Evolutionary conservation across 805 yeast species (phyloP).

Genomic region (Yamadazyma philogaea): DNA sequence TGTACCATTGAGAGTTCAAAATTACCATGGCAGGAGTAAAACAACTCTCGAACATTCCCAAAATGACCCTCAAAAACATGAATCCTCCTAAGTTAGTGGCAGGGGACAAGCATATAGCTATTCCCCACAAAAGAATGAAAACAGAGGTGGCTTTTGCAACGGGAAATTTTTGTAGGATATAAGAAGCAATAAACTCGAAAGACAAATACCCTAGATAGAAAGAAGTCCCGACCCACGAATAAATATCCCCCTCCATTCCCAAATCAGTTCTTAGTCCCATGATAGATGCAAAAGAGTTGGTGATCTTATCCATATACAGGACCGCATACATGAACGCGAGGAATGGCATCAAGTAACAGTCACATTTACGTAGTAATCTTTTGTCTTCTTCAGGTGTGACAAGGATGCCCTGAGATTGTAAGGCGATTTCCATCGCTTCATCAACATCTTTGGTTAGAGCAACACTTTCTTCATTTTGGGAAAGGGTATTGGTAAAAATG

Average conservation of each 20-base stretch:
- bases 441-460: constrained; percentile 35
- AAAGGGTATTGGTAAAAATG: constrained; percentile 13
- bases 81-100: constrained; percentile 42
- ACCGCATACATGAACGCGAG: constrained; percentile 20
- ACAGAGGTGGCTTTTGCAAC: constrained; percentile 48
- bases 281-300: constrained; percentile 36
- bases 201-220: constrained; percentile 56
- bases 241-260: constrained; percentile 33
- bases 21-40: constrained; percentile 39
- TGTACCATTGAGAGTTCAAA: constrained; percentile 31
- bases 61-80: constrained; percentile 33
- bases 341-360: constrained; percentile 22
- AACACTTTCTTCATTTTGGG: constrained; percentile 19
- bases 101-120: constrained; percentile 49
- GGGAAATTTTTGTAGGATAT: constrained; percentile 52
- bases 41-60: constrained; percentile 37
- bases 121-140: constrained; percentile 59
- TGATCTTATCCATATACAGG: constrained; percentile 34
- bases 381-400: constrained; percentile 16
- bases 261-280: constrained; percentile 36
- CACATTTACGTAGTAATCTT: constrained; percentile 18
- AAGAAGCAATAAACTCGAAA: constrained; percentile 49
- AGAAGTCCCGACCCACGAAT: constrained; percentile 36
- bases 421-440: constrained; percentile 34
- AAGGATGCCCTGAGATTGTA: constrained; percentile 16